A percentile compares a stretch with the other conserved stretches of the same genome.
Conservation (phyloP, 257 asterid genomes). For the Nicotiana obtusifolia region DNA sequence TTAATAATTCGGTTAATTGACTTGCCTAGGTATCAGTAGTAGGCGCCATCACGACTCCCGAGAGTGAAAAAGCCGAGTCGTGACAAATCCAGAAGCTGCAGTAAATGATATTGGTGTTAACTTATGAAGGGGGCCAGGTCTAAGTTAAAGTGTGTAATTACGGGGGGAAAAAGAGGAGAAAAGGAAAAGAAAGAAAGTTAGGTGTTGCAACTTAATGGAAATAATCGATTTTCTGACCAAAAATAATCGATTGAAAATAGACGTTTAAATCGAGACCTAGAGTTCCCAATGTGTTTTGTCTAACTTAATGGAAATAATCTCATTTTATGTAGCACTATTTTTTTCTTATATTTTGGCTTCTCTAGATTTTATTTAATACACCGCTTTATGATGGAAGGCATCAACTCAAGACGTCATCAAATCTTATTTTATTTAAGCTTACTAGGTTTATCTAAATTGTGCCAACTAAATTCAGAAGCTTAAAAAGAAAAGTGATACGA, state of each 20-base stretch:
- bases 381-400: neutral
- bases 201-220: neutral
- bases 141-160: neutral
- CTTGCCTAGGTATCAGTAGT: too few relatives aligned
- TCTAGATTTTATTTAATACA: neutral
- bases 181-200: neutral
- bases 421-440: too few relatives aligned
- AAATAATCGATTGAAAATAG: neutral
- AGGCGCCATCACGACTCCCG: too few relatives aligned
- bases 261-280: neutral
- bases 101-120: neutral
- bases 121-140: neutral
- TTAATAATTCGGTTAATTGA: too few relatives aligned
- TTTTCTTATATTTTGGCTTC: too few relatives aligned
- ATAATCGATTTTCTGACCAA: neutral
- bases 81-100: too few relatives aligned
- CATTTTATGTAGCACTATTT: too few relatives aligned
- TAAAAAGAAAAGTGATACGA: too few relatives aligned
- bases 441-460: neutral
- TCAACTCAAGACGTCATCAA: neutral
- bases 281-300: neutral
- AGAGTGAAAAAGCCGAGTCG: too few relatives aligned
- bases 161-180: neutral
- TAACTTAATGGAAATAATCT: too few relatives aligned
- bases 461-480: neutral